phyloP scores from a whole-genome alignment of 352 stramenopile genomes.

The Phytophthora hibernalis region DNA sequence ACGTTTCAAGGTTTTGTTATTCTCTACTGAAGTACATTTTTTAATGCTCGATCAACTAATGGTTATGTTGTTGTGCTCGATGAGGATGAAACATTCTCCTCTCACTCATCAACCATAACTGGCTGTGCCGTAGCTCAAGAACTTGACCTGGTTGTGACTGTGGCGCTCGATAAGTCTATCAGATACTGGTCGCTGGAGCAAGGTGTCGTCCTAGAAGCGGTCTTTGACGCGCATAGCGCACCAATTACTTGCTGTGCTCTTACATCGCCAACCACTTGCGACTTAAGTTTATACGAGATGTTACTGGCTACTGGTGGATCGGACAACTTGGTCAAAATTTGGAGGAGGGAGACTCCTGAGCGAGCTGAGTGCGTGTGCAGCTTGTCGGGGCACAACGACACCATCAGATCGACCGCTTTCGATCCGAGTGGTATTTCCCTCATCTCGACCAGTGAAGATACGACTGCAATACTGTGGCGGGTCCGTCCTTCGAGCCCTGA shows the following conservation, averaged over 20 bases:
- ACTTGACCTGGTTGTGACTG: conserved; percentile 52
- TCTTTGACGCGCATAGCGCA: conserved; percentile 51
- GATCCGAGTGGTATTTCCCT: conserved; percentile 59
- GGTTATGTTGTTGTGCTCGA: not conserved
- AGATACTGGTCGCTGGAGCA: conserved; percentile 52
- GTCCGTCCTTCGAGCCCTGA: conserved; percentile 59
- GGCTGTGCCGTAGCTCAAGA: conserved; percentile 49
- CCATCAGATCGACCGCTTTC: conserved; percentile 44
- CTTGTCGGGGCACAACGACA: conserved; percentile 61
- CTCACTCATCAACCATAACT: conserved; percentile 58
- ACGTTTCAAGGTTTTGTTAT: not conserved
- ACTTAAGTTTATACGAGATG: conserved; percentile 36
- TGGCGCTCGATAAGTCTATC: conserved; percentile 54
- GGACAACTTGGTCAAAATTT: conserved; percentile 76
- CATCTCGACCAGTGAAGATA: conserved; percentile 60
- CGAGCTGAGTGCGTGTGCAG: conserved; percentile 50
- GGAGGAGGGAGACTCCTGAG: conserved; percentile 27
- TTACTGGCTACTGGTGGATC: conserved; percentile 61
- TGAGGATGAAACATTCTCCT: conserved; percentile 48
- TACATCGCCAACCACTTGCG: conserved; percentile 37
- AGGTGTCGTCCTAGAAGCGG: conserved; percentile 44
- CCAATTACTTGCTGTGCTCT: conserved; percentile 56
- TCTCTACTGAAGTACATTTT: not conserved
- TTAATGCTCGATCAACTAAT: not conserved
- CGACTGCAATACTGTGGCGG: conserved; percentile 57